Conservation (phyloP, 169 alveolate species). For the Cytauxzoon felis region DNA sequence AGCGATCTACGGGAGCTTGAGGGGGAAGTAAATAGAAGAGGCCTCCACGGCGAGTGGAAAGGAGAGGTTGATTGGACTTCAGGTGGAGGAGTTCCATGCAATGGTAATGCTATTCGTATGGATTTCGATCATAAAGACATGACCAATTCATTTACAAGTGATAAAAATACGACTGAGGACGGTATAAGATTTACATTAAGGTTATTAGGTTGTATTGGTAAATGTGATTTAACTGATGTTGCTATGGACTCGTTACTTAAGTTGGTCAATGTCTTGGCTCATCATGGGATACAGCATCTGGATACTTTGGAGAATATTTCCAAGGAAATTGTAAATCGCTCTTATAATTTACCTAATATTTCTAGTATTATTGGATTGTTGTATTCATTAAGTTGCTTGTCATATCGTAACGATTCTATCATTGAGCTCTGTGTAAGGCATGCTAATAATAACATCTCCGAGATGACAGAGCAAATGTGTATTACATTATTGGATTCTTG, state of each 20-base stretch:
- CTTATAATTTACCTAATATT: conserved; percentile 12
- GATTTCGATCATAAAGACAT: too few relatives aligned
- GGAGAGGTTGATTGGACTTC: too few relatives aligned
- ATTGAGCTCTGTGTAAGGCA: conserved; percentile 36
- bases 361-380: background rate
- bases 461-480: conserved; percentile 5
- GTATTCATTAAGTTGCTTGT: conserved; percentile 4
- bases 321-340: conserved; percentile 17
- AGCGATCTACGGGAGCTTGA: too few relatives aligned
- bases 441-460: conserved; percentile 12
- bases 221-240: conserved; percentile 8
- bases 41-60: too few relatives aligned
- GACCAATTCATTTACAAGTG: background rate
- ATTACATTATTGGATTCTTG: conserved; percentile 9
- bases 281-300: background rate
- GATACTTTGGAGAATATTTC: conserved; percentile 14
- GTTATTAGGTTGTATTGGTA: conserved; percentile 5
- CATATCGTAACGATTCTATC: conserved; percentile 31
- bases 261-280: background rate
- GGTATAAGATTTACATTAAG: background rate
- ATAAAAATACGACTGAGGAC: background rate
- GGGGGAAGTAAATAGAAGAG: too few relatives aligned
- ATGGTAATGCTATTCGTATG: background rate
- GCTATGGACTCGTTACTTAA: conserved; percentile 2
- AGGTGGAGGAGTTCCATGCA: background rate